These are phyloP conservation scores for Nymphaea thermarum DNA, from an alignment of 164 flowering plant genomes.

Conservation along the genomic window DNA sequence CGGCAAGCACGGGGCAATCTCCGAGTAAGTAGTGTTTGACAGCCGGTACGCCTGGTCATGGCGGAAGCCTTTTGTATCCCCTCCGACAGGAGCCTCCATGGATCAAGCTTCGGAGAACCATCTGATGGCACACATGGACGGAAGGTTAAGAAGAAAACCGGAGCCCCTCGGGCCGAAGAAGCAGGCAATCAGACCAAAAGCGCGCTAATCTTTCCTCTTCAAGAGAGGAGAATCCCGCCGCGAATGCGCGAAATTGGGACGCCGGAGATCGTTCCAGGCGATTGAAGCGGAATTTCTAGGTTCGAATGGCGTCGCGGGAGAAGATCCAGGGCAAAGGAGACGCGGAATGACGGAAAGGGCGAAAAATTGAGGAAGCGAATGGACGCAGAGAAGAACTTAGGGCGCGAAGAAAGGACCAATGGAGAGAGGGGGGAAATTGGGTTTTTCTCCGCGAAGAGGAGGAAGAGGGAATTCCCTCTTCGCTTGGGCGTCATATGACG, in stretches of 20 bases:
- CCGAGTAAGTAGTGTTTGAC: conserved; percentile 68
- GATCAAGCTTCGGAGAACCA: conserved; percentile 6
- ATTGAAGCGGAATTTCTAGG: no score
- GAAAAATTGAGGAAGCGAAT: no score
- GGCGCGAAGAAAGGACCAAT: no score
- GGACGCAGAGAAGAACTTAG: no score
- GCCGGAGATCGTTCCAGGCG: no score
- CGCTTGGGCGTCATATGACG: not conserved
- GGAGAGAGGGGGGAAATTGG: no score
- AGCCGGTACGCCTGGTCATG: conserved; percentile 23
- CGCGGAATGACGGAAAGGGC: no score
- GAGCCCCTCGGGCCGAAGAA: no score
- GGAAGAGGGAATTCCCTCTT: not conserved
- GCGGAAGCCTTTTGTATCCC: conserved; percentile 31
- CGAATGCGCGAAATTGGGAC: no score
- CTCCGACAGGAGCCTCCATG: conserved; percentile 22
- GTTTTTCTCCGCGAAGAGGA: not conserved
- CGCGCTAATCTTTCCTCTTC: not conserved
- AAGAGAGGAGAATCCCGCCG: no score
- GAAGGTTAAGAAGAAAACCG: not conserved
- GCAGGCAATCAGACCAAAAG: not conserved
- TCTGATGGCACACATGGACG: not conserved
- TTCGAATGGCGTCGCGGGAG: no score
- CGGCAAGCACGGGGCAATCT: conserved; percentile 72
- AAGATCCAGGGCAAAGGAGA: no score